Evolutionary conservation across 164 flowering plant species (phyloP).

Genomic region (Annona squamosa): DNA sequence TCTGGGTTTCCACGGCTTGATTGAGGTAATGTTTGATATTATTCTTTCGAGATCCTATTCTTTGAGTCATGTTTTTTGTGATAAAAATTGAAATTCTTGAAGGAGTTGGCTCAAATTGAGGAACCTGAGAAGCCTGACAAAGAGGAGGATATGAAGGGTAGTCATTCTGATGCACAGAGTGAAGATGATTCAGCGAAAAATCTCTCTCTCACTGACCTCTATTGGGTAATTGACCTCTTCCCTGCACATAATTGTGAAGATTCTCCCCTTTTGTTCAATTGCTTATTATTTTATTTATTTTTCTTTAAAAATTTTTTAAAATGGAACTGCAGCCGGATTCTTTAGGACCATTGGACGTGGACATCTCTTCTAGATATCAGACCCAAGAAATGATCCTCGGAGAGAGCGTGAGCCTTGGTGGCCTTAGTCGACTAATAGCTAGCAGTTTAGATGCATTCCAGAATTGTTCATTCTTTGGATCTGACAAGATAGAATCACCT

Average conservation of each 20-base stretch:
- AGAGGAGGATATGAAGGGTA: slow-evolving; percentile 23
- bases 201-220: slow-evolving; percentile 56
- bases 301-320: neutral
- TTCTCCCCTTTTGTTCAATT: neutral
- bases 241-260: neutral
- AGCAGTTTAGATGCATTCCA: slow-evolving; percentile 93
- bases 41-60: neutral
- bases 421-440: slow-evolving; percentile 74
- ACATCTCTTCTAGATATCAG: slow-evolving; percentile 56
- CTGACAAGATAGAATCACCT: slow-evolving; percentile 60
- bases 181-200: slow-evolving; percentile 35
- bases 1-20: slow-evolving; percentile 12
- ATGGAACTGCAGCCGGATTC: slow-evolving; percentile 73
- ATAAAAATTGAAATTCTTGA: slow-evolving; percentile 13
- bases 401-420: slow-evolving; percentile 62
- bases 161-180: slow-evolving; percentile 21
- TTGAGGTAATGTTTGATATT: slow-evolving; percentile 34
- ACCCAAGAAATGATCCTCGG: slow-evolving; percentile 56
- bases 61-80: neutral
- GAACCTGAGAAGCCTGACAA: slow-evolving; percentile 13
- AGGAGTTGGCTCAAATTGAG: slow-evolving; percentile 40
- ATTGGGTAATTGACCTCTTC: slow-evolving; percentile 54
- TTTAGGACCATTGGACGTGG: slow-evolving; percentile 86
- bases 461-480: slow-evolving; percentile 64
- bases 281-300: neutral